Percentiles rank a stretch among this genome's conserved stretches.
Conservation (phyloP, 495 filamentous ascomycete genomes). For the Letharia columbiana region DNA sequence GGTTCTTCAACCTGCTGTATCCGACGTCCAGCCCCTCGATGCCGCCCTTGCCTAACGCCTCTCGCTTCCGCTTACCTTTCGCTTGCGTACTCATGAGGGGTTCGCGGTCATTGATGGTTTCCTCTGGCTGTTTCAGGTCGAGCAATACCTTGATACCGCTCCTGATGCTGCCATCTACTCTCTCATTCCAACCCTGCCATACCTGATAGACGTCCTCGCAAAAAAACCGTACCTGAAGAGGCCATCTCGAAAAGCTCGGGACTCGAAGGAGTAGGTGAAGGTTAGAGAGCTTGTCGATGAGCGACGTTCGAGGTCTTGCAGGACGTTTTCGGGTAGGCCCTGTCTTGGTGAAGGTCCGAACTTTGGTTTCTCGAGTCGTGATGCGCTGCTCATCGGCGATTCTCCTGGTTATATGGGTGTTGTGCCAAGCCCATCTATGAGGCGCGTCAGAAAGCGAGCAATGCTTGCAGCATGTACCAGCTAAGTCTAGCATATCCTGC, state of each 20-base stretch:
- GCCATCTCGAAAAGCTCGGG: conserved; percentile 69
- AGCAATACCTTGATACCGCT: conserved; percentile 45
- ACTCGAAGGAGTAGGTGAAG: conserved; percentile 72
- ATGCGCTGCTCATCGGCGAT: conserved; percentile 52
- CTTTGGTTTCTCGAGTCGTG: conserved; percentile 27
- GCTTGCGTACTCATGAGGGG: conserved; percentile 19
- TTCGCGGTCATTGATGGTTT: conserved; percentile 7
- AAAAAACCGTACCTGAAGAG: conserved; percentile 78
- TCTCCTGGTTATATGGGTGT: conserved; percentile 66
- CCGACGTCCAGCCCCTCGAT: conserved; percentile 46
- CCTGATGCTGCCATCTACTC: conserved; percentile 40
- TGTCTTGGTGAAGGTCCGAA: conserved; percentile 26
- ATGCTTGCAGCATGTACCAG: background rate
- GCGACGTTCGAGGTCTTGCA: conserved; percentile 45
- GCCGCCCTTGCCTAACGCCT: conserved; percentile 7
- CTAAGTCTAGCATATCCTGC: background rate
- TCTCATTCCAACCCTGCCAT: conserved; percentile 57
- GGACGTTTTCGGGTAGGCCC: conserved; percentile 28
- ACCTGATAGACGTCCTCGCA: conserved; percentile 52
- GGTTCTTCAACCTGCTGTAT: conserved; percentile 54
- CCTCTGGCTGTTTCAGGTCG: conserved; percentile 37
- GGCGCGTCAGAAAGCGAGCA: conserved; percentile 15
- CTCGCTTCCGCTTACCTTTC: conserved; percentile 10
- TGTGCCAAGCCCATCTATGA: conserved; percentile 83
- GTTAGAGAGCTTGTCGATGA: conserved; percentile 59